Conservation (phyloP, 2,329 filamentous ascomycete species). For the Fulvia fulva region DNA sequence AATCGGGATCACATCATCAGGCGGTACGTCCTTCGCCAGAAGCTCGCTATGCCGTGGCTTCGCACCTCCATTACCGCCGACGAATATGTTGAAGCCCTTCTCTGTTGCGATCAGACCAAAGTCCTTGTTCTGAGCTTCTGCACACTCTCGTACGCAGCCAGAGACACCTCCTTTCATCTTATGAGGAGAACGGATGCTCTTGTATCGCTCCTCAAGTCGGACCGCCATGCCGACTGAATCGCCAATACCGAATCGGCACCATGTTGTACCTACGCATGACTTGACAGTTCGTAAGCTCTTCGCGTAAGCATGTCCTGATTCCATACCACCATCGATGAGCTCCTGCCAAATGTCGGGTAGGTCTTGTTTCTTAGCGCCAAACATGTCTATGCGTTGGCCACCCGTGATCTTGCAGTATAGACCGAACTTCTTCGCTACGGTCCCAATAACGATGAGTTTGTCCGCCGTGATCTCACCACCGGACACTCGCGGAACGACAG, state of each 20-base stretch:
- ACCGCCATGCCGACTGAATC: conserved; percentile 91
- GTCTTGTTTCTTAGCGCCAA: conserved; percentile 84
- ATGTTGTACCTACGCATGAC: conserved; percentile 85
- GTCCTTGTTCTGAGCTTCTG: conserved; percentile 89
- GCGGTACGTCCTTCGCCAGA: conserved; percentile 79
- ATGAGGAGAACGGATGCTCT: conserved; percentile 82
- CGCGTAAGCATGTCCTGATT: conserved; percentile 85
- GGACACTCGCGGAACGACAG: conserved; percentile 76
- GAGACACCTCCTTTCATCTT: conserved; percentile 84
- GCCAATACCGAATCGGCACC: conserved; percentile 84
- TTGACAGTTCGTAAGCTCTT: conserved; percentile 88
- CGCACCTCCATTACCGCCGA: conserved; percentile 83
- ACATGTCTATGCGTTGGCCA: conserved; percentile 88
- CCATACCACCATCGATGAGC: conserved; percentile 79
- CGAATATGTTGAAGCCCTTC: conserved; percentile 90
- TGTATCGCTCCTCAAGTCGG: conserved; percentile 82
- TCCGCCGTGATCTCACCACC: conserved; percentile 86
- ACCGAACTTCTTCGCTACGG: conserved; percentile 76
- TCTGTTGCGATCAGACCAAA: conserved; percentile 90
- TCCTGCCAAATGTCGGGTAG: conserved; percentile 76
- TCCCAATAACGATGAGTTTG: conserved; percentile 76
- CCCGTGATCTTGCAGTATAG: conserved; percentile 92
- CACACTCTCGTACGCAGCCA: conserved; percentile 88
- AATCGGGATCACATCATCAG: conserved; percentile 75
- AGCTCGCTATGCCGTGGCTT: conserved; percentile 79